Evolutionary conservation across 768 basidiomycete genomes (phyloP).

Genomic region (Lentinula aciculospora): DNA sequence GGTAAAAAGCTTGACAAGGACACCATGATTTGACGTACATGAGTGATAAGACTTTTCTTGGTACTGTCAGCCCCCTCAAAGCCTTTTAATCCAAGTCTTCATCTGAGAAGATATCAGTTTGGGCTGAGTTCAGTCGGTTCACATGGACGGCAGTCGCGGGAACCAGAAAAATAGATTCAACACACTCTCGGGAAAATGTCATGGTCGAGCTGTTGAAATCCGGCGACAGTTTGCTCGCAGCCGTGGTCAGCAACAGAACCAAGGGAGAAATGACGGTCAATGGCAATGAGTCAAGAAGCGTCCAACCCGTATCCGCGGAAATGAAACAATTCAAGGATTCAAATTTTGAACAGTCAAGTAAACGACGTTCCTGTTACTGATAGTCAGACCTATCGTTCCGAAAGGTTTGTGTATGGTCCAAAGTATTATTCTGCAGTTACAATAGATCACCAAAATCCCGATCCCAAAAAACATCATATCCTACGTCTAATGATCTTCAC

Average conservation of each 20-base stretch:
- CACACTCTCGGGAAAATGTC: background rate
- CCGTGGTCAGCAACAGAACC: background rate
- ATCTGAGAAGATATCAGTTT: background rate
- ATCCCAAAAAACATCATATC: too few species aligned
- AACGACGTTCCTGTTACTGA: too few species aligned
- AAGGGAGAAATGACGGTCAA: too few species aligned
- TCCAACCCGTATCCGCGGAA: too few species aligned
- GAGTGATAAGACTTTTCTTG: background rate
- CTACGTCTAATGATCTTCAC: background rate
- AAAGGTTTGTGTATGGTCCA: too few species aligned
- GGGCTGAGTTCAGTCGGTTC: background rate
- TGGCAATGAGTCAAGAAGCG: too few species aligned
- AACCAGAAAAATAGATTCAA: background rate
- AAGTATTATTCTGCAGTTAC: background rate
- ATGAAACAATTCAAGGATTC: too few species aligned
- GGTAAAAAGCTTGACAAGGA: background rate
- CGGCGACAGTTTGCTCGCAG: background rate
- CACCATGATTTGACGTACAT: background rate
- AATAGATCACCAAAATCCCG: background rate
- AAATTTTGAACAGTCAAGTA: too few species aligned
- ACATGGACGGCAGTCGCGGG: background rate
- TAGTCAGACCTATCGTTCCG: too few species aligned
- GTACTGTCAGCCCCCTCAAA: background rate
- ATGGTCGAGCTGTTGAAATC: background rate
- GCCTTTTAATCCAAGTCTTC: background rate